Conservation (phyloP, 1,284 basidiomycete genomes). For the Trametes polyzona region DNA sequence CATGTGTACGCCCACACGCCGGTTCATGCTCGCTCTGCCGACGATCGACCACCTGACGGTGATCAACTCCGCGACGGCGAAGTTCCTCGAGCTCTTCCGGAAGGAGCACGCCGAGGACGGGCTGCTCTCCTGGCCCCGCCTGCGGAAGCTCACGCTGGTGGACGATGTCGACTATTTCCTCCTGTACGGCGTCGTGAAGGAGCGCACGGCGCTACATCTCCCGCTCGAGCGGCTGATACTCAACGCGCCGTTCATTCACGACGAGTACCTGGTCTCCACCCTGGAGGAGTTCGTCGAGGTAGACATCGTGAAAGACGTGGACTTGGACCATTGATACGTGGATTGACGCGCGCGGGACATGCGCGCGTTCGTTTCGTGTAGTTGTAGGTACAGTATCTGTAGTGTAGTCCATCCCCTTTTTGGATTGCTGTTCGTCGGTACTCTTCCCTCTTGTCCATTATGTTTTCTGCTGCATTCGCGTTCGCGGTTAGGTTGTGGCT, state of each 20-base stretch:
- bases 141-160: slow-evolving; percentile 30
- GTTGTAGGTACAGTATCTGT: slow-evolving; percentile 12
- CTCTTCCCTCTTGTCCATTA: no score
- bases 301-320: slow-evolving; percentile 30
- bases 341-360: no score
- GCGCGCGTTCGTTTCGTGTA: not conserved
- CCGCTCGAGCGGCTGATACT: slow-evolving; percentile 31
- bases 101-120: slow-evolving; percentile 23
- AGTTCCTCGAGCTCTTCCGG: slow-evolving; percentile 32
- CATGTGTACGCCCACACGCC: slow-evolving; percentile 27
- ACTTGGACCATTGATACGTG: slow-evolving; percentile 26
- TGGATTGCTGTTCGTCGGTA: not conserved
- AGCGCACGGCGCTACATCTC: slow-evolving; percentile 25
- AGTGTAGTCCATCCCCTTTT: slow-evolving; percentile 2
- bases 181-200: slow-evolving; percentile 27
- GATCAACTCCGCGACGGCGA: slow-evolving; percentile 31
- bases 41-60: slow-evolving; percentile 31
- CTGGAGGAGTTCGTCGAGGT: slow-evolving; percentile 31
- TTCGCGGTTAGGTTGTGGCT: not conserved
- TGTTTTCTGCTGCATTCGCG: not conserved
- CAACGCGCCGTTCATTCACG: slow-evolving; percentile 32
- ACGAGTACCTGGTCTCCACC: slow-evolving; percentile 20
- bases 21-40: slow-evolving; percentile 32
- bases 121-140: slow-evolving; percentile 26
- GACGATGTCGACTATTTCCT: slow-evolving; percentile 32